Percentiles rank a stretch among this genome's conserved stretches.
Evolutionary conservation across 179 eudicot genomes (phyloP).

Genomic region (Silene noctiflora): DNA sequence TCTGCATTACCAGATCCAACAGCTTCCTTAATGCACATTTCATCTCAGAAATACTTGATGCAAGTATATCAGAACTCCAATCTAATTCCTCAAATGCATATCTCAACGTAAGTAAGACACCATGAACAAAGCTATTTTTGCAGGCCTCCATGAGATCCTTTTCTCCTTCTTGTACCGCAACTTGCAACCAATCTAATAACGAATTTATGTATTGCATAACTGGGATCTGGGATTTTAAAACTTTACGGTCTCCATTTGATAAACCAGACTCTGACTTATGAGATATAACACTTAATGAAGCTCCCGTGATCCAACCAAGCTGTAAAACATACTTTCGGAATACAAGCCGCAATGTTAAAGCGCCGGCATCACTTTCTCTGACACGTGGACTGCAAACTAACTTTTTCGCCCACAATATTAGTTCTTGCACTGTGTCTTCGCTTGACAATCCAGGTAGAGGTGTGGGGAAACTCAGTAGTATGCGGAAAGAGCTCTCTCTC

Average conservation of each 20-base stretch:
- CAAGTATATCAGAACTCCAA: slow-evolving; percentile 57
- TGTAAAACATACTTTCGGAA: slow-evolving; percentile 82
- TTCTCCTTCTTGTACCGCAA: slow-evolving; percentile 72
- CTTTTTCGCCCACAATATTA: slow-evolving; percentile 77
- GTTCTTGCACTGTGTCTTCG: slow-evolving; percentile 48
- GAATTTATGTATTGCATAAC: slow-evolving; percentile 59
- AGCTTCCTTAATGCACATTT: slow-evolving; percentile 61
- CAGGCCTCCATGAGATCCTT: slow-evolving; percentile 87
- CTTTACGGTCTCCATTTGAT: slow-evolving; percentile 35
- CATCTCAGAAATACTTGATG: slow-evolving; percentile 51
- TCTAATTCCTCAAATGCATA: slow-evolving; percentile 95
- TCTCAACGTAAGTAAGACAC: slow-evolving; percentile 82
- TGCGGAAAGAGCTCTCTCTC: slow-evolving; percentile 79
- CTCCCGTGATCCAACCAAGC: slow-evolving; percentile 70
- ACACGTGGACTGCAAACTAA: slow-evolving; percentile 96
- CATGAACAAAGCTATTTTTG: slow-evolving; percentile 91
- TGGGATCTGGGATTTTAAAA: slow-evolving; percentile 37
- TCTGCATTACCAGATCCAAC: slow-evolving; percentile 68
- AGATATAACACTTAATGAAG: slow-evolving; percentile 44
- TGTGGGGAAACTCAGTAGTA: slow-evolving; percentile 71
- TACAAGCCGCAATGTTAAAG: slow-evolving; percentile 75
- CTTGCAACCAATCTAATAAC: slow-evolving; percentile 74
- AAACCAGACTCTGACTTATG: slow-evolving; percentile 28
- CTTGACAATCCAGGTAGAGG: slow-evolving; percentile 83
- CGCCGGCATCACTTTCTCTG: slow-evolving; percentile 99